These are phyloP conservation scores for Chenopodium formosanum DNA, from an alignment of 148 eudicot species.

Conservation along the genomic window DNA sequence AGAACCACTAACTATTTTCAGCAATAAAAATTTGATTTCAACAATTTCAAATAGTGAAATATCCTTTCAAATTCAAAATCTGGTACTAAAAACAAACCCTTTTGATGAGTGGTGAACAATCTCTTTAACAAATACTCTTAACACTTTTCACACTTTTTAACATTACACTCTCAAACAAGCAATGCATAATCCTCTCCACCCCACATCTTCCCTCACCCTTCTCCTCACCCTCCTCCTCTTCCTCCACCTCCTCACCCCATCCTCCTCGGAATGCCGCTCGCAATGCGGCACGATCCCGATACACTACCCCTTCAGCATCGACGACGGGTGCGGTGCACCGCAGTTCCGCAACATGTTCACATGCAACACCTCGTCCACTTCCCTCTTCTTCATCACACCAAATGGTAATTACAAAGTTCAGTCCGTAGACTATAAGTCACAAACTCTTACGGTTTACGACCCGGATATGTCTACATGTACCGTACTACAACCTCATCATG, in stretches of 20 bases:
- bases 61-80: neutral
- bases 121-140: neutral
- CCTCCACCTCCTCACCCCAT: constrained; percentile 9
- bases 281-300: constrained; percentile 61
- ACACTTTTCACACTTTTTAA: neutral
- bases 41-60: neutral
- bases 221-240: constrained; percentile 1
- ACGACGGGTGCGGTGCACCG: constrained; percentile 88
- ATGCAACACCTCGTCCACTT: constrained; percentile 47
- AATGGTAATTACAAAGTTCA: constrained; percentile 87
- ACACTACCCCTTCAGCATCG: constrained; percentile 76
- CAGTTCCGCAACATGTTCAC: constrained; percentile 71
- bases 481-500: constrained; percentile 88
- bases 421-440: constrained; percentile 62
- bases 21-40: no score
- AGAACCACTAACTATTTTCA: no score
- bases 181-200: neutral
- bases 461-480: constrained; percentile 96
- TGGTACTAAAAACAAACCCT: neutral
- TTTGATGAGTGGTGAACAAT: neutral
- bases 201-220: neutral
- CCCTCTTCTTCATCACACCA: constrained; percentile 71
- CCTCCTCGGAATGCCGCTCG: constrained; percentile 44
- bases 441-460: constrained; percentile 59
- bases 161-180: neutral